Conservation (phyloP, 345 rosid species). For the Bruguiera gymnorhiza region DNA sequence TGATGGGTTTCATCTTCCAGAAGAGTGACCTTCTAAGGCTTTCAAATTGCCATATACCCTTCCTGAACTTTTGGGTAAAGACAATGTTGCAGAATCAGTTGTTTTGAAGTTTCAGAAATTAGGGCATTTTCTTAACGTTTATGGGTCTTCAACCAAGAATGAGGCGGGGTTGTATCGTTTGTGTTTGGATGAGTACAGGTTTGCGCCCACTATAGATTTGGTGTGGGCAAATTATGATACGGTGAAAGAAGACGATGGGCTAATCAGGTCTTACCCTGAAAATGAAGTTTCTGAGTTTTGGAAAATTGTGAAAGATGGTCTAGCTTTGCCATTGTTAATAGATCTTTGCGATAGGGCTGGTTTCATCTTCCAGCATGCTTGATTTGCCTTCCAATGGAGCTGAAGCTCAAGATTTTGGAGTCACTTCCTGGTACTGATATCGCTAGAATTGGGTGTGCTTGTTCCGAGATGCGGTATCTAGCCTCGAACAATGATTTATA, state of each 20-base stretch:
- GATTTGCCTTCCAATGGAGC: slow-evolving; percentile 16
- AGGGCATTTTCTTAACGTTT: slow-evolving; percentile 8
- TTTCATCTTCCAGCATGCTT: slow-evolving; percentile 19
- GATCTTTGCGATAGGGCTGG: slow-evolving; percentile 18
- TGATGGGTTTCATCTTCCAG: slow-evolving; percentile 5
- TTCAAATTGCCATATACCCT: slow-evolving; percentile 13
- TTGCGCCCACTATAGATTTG: slow-evolving; percentile 1
- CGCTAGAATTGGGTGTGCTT: slow-evolving; percentile 20
- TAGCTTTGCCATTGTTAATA: slow-evolving; percentile 16
- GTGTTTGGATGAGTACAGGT: slow-evolving; percentile 13
- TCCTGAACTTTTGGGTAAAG: slow-evolving; percentile 7
- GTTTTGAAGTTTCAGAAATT: slow-evolving; percentile 10
- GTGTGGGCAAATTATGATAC: slow-evolving; percentile 2
- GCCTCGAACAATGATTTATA: slow-evolving; percentile 22
- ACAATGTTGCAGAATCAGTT: neutral
- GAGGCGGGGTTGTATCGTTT: neutral
- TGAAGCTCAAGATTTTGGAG: slow-evolving; percentile 19
- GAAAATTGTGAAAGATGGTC: slow-evolving; percentile 24
- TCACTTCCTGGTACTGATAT: slow-evolving; percentile 15
- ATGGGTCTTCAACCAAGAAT: neutral
- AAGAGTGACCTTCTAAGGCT: neutral
- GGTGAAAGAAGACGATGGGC: slow-evolving; percentile 3
- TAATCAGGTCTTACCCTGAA: slow-evolving; percentile 4
- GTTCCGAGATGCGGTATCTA: slow-evolving; percentile 21
- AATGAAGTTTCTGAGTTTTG: slow-evolving; percentile 18